phyloP scores from a whole-genome alignment of 2,329 filamentous ascomycete genomes.

The Aspergillus sp. region DNA sequence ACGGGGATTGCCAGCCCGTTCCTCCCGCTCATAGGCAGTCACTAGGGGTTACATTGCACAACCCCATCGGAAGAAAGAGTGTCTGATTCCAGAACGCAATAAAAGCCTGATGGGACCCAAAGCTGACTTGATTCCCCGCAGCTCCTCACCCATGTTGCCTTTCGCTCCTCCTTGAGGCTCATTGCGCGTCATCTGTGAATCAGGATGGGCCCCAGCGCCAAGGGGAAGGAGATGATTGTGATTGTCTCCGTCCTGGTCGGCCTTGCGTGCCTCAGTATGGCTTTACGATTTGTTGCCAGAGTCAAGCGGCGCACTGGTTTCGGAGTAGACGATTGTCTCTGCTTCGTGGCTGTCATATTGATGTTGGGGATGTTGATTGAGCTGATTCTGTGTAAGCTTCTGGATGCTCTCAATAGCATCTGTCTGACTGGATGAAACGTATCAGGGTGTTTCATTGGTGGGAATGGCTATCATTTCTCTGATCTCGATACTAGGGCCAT shows the following conservation, averaged over 20 bases:
- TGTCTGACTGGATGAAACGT: neutral
- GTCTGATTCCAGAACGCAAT: too few relatives aligned
- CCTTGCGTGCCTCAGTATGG: neutral
- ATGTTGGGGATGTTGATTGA: neutral
- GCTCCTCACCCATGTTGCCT: too few relatives aligned
- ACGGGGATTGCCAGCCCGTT: too few relatives aligned
- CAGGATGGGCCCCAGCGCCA: neutral
- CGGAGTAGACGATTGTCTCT: neutral
- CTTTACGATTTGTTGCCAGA: neutral
- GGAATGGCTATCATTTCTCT: neutral
- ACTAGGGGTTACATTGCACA: too few relatives aligned
- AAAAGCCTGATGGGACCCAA: neutral
- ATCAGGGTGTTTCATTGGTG: neutral
- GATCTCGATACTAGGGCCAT: neutral
- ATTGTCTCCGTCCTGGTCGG: conserved; percentile 1
- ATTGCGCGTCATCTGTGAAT: neutral
- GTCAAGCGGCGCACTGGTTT: neutral
- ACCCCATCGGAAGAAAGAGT: too few relatives aligned
- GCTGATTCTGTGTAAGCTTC: neutral
- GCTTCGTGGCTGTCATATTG: neutral
- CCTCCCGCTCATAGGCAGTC: too few relatives aligned
- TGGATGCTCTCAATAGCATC: neutral
- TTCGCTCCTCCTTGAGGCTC: neutral
- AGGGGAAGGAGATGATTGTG: neutral
- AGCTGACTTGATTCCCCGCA: neutral